These are phyloP conservation scores for Clathrus columnatus DNA, from an alignment of 768 basidiomycete species.

Conservation along the genomic window DNA sequence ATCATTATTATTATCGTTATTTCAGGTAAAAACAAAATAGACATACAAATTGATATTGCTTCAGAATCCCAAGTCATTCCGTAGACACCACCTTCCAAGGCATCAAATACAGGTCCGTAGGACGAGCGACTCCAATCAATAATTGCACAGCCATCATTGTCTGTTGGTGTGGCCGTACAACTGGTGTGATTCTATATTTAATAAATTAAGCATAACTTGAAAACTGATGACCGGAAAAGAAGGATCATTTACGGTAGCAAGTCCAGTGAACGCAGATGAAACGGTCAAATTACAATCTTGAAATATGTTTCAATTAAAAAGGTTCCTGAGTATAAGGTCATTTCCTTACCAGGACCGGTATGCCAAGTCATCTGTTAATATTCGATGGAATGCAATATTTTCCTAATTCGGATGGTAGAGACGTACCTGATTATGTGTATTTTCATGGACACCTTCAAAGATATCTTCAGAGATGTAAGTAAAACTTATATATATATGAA, in stretches of 20 bases:
- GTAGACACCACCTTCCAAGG: constrained; percentile 74
- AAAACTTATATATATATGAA: background rate
- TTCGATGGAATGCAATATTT: background rate
- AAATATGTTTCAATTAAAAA: background rate
- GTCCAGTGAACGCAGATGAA: constrained; percentile 51
- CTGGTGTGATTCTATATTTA: background rate
- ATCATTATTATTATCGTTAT: background rate
- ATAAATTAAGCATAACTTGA: background rate
- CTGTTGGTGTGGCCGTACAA: constrained; percentile 8
- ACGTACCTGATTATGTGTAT: constrained; percentile 74
- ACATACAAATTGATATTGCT: constrained; percentile 69
- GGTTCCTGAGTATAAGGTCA: background rate
- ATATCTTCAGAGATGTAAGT: constrained; percentile 36
- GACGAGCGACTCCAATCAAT: constrained; percentile 75
- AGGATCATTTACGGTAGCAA: constrained; percentile 43
- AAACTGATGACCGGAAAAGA: background rate
- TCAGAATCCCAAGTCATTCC: constrained; percentile 84
- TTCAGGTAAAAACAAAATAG: background rate
- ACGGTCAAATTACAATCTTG: constrained; percentile 52
- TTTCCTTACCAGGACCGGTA: constrained; percentile 4
- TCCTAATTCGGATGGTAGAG: constrained; percentile 24
- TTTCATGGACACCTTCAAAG: constrained; percentile 79
- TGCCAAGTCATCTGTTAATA: constrained; percentile 12
- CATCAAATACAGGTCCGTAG: constrained; percentile 76
- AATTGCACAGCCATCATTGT: constrained; percentile 70